Conservation (phyloP, 441 rosid genomes). For the Populus hybrid region DNA sequence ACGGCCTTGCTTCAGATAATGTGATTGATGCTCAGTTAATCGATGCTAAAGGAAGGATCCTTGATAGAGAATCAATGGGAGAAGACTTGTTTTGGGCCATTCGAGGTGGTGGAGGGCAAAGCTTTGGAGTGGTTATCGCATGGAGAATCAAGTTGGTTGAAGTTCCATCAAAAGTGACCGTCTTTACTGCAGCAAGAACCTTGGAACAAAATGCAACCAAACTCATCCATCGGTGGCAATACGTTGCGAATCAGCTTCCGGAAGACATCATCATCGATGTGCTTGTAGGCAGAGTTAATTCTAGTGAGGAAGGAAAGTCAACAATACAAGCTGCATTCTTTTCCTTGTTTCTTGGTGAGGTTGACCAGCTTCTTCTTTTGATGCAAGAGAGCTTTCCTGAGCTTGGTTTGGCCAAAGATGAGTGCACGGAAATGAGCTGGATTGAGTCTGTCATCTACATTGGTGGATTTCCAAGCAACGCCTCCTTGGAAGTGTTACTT, state of each 20-base stretch:
- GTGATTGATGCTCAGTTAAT: no score
- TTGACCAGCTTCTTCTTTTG: constrained; percentile 28
- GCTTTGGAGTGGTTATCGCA: no score
- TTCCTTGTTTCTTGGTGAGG: constrained; percentile 44
- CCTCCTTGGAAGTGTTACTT: constrained; percentile 32
- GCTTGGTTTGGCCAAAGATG: constrained; percentile 39
- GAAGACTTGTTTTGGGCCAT: no score
- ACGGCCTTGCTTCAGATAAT: no score
- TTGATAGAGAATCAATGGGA: no score
- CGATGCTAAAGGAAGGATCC: no score
- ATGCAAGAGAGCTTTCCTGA: constrained; percentile 46
- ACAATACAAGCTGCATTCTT: constrained; percentile 31
- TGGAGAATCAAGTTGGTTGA: no score
- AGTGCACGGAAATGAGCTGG: constrained; percentile 37
- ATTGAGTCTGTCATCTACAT: constrained; percentile 44
- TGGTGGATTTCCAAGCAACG: constrained; percentile 17
- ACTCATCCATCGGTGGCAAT: constrained; percentile 57
- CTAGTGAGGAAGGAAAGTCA: constrained; percentile 12
- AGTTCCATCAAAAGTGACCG: no score
- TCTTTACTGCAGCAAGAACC: no score
- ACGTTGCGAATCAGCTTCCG: constrained; percentile 35
- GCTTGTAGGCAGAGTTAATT: neutral
- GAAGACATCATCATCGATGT: constrained; percentile 40
- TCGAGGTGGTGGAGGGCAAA: no score
- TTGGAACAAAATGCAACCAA: constrained; percentile 12